Conservation (phyloP, 345 rosid species). For the Fremontodendron californicum region DNA sequence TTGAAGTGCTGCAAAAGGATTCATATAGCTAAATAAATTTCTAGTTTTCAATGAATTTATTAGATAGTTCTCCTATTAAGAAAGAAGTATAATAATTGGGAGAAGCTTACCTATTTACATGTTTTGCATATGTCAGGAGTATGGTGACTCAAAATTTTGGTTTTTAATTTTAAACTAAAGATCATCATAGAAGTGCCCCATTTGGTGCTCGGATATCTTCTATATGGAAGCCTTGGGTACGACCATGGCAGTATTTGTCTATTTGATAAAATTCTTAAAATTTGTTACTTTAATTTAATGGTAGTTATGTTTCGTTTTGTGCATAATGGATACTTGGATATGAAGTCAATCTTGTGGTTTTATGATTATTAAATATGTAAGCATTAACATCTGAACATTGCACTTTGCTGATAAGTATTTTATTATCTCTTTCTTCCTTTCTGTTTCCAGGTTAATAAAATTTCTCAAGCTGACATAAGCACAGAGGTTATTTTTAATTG, state of each 20-base stretch:
- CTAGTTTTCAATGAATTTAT: neutral
- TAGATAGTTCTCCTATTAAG: neutral
- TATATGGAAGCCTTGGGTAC: neutral
- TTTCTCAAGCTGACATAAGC: slow-evolving; percentile 65
- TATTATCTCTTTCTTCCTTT: slow-evolving; percentile 5
- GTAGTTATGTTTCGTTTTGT: neutral
- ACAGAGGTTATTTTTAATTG: slow-evolving; percentile 87
- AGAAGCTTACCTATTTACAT: neutral
- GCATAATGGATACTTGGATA: neutral
- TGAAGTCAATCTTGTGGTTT: neutral
- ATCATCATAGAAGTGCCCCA: neutral
- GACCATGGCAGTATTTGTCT: neutral
- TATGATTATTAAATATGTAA: neutral
- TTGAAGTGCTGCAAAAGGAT: neutral
- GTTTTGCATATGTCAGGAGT: neutral
- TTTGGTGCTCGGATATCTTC: neutral
- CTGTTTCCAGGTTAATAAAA: slow-evolving; percentile 69
- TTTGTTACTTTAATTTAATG: neutral
- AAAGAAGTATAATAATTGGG: neutral
- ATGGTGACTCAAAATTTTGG: neutral
- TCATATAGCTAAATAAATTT: neutral
- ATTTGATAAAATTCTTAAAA: neutral
- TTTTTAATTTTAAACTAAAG: neutral
- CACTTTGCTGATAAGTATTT: neutral
- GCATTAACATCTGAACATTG: neutral